Conservation (phyloP, 2,329 filamentous ascomycete genomes). For the Ophiostoma pallidulum region DNA sequence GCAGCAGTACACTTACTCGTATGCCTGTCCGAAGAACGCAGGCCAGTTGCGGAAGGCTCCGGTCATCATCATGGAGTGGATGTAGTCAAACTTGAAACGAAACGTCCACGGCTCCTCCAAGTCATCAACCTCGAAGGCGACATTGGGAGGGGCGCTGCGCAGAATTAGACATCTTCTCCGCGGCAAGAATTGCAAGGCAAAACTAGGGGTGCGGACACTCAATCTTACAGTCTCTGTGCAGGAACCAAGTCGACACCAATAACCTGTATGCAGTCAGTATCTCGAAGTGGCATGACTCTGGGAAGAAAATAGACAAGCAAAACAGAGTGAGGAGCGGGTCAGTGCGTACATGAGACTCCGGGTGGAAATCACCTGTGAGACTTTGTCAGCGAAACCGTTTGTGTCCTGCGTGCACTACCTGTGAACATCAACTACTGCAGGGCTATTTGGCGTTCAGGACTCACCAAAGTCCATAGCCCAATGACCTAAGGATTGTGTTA, state of each 20-base stretch:
- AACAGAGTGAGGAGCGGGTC: too few relatives aligned
- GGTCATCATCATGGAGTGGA: slow-evolving; percentile 22
- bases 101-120: slow-evolving; percentile 23
- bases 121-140: slow-evolving; percentile 22
- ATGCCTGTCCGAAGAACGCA: slow-evolving; percentile 18
- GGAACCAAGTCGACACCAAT: slow-evolving; percentile 21
- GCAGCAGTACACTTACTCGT: slow-evolving; percentile 15
- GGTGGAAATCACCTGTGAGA: slow-evolving; percentile 19
- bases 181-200: neutral
- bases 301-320: neutral
- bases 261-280: slow-evolving; percentile 11
- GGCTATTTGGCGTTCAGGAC: slow-evolving; percentile 5
- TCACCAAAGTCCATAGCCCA: slow-evolving; percentile 24
- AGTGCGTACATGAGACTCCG: slow-evolving; percentile 19
- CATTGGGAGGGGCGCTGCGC: slow-evolving; percentile 18
- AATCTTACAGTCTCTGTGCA: slow-evolving; percentile 19
- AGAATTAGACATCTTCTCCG: neutral
- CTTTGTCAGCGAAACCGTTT: neutral
- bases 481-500: slow-evolving; percentile 19
- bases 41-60: slow-evolving; percentile 22
- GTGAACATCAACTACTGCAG: too few relatives aligned
- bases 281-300: too few relatives aligned
- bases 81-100: slow-evolving; percentile 21
- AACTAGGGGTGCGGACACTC: neutral
- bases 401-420: too few relatives aligned